These are phyloP conservation scores for Anaeromyces robustus DNA, from an alignment of 192 early-diverging fungal genomes.

Conservation along the genomic window DNA sequence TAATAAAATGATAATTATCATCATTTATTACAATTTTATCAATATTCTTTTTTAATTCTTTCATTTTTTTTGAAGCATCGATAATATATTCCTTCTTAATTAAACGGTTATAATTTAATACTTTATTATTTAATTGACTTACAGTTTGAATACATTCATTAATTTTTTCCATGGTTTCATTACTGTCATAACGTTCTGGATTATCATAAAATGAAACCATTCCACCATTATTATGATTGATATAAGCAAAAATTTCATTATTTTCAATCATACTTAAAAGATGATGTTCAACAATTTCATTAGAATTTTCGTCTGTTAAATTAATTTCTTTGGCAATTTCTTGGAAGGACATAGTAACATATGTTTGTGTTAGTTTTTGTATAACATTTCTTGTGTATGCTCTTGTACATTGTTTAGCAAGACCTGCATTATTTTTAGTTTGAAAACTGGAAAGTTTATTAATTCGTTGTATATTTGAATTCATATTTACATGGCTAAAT, in stretches of 20 bases:
- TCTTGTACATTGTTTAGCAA: constrained; percentile 31
- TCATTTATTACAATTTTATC: not conserved
- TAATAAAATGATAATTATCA: not conserved
- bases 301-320: constrained; percentile 6
- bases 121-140: constrained; percentile 9
- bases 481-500: constrained; percentile 15
- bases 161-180: constrained; percentile 20
- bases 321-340: constrained; percentile 50
- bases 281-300: constrained; percentile 26
- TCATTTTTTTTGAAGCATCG: not conserved
- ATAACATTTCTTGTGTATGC: constrained; percentile 30
- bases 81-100: not conserved
- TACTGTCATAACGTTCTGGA: constrained; percentile 23
- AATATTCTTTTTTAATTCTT: not conserved
- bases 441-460: not conserved
- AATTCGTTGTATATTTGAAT: not conserved
- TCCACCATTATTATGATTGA: constrained; percentile 15
- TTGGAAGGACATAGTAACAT: constrained; percentile 51
- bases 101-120: constrained; percentile 1
- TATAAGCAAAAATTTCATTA: constrained; percentile 24
- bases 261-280: constrained; percentile 44
- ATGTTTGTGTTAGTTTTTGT: constrained; percentile 57
- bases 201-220: constrained; percentile 61
- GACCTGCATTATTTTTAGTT: constrained; percentile 34
- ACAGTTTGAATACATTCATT: constrained; percentile 22